Conservation (phyloP, 768 basidiomycete species). For the Lactarius psammicola region DNA sequence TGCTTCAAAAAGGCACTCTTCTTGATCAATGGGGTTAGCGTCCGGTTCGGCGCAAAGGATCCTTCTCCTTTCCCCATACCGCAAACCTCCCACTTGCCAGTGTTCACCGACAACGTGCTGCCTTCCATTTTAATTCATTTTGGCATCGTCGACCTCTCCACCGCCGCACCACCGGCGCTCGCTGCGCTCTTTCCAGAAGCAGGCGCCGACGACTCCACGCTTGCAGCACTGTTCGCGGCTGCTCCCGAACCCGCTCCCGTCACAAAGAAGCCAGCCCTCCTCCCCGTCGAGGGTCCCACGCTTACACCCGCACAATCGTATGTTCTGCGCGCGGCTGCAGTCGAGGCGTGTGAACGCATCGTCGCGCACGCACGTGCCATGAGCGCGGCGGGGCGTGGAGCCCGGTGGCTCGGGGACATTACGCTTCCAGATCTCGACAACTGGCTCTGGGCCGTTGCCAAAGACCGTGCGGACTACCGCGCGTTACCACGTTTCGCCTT, state of each 20-base stretch:
- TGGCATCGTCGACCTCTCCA: slow-evolving; percentile 67
- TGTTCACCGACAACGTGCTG: slow-evolving; percentile 80
- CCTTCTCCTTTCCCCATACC: slow-evolving; percentile 62
- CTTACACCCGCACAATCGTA: slow-evolving; percentile 64
- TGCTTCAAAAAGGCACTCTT: slow-evolving; percentile 90
- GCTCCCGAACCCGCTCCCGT: slow-evolving; percentile 26
- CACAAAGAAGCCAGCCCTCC: slow-evolving; percentile 12
- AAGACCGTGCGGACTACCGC: slow-evolving; percentile 72
- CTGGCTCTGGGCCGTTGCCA: slow-evolving; percentile 84
- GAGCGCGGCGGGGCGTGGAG: slow-evolving; percentile 31
- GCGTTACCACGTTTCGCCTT: slow-evolving; percentile 64
- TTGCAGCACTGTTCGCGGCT: slow-evolving; percentile 44
- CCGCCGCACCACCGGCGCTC: slow-evolving; percentile 38
- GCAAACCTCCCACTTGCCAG: slow-evolving; percentile 54
- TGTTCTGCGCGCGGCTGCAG: slow-evolving; percentile 71
- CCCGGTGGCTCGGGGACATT: slow-evolving; percentile 54
- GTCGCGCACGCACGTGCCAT: slow-evolving; percentile 50
- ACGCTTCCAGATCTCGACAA: slow-evolving; percentile 62
- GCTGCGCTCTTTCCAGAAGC: slow-evolving; percentile 50
- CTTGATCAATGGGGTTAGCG: slow-evolving; percentile 63
- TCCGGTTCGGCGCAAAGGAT: slow-evolving; percentile 60
- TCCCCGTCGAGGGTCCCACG: slow-evolving; percentile 49
- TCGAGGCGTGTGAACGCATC: slow-evolving; percentile 75
- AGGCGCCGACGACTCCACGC: slow-evolving; percentile 37
- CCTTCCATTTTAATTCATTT: slow-evolving; percentile 80